Conservation (phyloP, 495 filamentous ascomycete species). For the Apodospora peruviana region DNA sequence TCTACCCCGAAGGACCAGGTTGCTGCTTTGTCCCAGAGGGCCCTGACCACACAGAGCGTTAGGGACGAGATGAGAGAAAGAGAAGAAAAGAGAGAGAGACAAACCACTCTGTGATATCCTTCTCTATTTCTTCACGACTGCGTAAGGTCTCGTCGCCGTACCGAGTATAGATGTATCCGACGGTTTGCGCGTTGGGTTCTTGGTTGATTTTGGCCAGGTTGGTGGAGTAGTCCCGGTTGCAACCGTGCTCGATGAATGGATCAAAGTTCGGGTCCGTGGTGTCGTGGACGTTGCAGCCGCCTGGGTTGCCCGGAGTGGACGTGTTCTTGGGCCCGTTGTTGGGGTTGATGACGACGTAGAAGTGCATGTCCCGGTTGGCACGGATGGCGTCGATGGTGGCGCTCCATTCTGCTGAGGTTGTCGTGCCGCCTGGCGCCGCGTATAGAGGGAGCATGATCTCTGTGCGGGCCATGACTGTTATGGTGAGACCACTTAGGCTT, state of each 20-base stretch:
- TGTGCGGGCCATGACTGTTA: not conserved
- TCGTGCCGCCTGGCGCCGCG: not conserved
- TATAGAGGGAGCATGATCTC: not conserved
- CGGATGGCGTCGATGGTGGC: not conserved
- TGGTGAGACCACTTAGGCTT: not conserved
- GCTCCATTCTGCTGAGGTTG: not conserved
- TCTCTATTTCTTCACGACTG: not conserved
- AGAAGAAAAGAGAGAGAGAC: not conserved
- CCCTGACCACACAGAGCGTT: not conserved
- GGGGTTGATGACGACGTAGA: not conserved
- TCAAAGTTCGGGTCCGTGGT: not conserved
- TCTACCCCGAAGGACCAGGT: not conserved
- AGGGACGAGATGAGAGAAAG: not conserved
- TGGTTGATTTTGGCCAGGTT: not conserved
- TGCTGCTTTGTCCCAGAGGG: not conserved
- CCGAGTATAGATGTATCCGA: not conserved
- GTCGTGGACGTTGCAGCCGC: not conserved
- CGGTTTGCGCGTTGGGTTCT: not conserved
- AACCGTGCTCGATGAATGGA: not conserved
- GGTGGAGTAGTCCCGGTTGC: not conserved
- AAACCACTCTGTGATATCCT: not conserved
- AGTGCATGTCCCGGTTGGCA: not conserved
- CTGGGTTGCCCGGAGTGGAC: not conserved
- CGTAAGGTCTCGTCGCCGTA: not conserved
- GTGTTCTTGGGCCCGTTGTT: not conserved